Conservation (phyloP, 352 stramenopile species). For the Phytophthora podocarpi region DNA sequence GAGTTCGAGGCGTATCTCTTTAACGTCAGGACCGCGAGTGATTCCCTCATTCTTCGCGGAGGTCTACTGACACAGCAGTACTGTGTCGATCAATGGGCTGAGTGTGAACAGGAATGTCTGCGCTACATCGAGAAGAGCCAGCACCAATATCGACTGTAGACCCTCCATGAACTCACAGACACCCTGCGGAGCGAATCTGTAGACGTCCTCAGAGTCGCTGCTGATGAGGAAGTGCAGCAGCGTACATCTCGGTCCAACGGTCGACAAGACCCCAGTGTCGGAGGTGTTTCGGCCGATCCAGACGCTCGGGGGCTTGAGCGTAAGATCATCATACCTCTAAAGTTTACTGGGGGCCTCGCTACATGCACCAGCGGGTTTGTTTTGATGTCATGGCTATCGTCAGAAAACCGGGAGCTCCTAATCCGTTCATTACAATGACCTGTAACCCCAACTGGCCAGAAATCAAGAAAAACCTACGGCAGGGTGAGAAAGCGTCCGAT, state of each 20-base stretch:
- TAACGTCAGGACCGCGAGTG: not conserved
- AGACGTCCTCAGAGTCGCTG: too few species aligned
- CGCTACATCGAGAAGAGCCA: not conserved
- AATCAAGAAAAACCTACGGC: constrained; percentile 25
- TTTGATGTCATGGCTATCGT: constrained; percentile 48
- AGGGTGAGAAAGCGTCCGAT: constrained; percentile 12
- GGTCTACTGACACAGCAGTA: constrained; percentile 5
- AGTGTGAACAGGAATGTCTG: constrained; percentile 4
- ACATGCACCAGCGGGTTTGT: too few species aligned
- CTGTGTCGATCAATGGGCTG: constrained; percentile 7
- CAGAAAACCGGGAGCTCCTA: constrained; percentile 32
- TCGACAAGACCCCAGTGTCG: too few species aligned
- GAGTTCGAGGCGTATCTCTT: constrained; percentile 3
- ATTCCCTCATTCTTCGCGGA: not conserved
- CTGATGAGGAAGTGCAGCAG: too few species aligned
- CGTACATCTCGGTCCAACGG: too few species aligned
- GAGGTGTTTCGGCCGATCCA: too few species aligned
- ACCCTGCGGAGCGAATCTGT: too few species aligned
- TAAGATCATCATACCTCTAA: too few species aligned
- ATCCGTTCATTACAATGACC: constrained; percentile 61
- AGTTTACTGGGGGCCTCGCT: too few species aligned
- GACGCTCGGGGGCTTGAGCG: too few species aligned
- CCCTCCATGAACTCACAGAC: too few species aligned
- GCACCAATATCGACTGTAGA: too few species aligned
- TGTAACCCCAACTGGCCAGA: constrained; percentile 54